Conservation (phyloP, 2,329 filamentous ascomycete species). For the Conoideocrella luteorostrata region DNA sequence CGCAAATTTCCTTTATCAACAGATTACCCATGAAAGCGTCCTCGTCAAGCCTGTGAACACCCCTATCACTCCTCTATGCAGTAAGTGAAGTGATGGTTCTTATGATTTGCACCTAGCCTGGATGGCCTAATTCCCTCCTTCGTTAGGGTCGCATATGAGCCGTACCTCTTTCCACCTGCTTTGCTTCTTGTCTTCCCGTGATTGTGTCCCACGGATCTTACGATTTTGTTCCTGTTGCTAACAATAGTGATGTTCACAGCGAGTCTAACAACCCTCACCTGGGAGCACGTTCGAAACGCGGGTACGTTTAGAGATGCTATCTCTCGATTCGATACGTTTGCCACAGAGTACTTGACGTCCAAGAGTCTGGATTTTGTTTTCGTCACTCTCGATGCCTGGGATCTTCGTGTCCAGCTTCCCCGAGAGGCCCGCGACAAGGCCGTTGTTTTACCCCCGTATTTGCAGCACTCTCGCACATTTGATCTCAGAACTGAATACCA, state of each 20-base stretch:
- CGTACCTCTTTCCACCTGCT: too few species aligned
- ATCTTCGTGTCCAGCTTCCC: conserved; percentile 93
- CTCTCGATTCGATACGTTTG: conserved; percentile 89
- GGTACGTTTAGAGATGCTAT: conserved; percentile 96
- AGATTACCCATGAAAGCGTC: conserved; percentile 93
- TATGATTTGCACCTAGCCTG: conserved; percentile 10
- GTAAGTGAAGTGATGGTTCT: conserved; percentile 55
- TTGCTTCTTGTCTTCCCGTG: too few species aligned
- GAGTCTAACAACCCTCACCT: conserved; percentile 93
- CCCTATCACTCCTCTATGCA: conserved; percentile 96
- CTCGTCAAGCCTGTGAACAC: conserved; percentile 98
- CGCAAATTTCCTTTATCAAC: conserved; percentile 1
- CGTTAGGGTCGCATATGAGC: background rate
- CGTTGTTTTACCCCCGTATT: conserved; percentile 89
- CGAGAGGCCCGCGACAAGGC: conserved; percentile 97
- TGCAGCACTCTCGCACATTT: conserved; percentile 96
- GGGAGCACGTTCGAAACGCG: conserved; percentile 97
- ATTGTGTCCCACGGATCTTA: too few species aligned
- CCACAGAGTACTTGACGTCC: conserved; percentile 80
- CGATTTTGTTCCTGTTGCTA: too few species aligned
- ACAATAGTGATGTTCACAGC: conserved; percentile 46
- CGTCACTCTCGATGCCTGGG: conserved; percentile 97
- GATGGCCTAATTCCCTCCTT: background rate
- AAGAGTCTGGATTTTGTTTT: conserved; percentile 97
- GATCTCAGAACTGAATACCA: conserved; percentile 97